Conservation (phyloP, 2,329 filamentous ascomycete species). For the Phialophora verrucosa region DNA sequence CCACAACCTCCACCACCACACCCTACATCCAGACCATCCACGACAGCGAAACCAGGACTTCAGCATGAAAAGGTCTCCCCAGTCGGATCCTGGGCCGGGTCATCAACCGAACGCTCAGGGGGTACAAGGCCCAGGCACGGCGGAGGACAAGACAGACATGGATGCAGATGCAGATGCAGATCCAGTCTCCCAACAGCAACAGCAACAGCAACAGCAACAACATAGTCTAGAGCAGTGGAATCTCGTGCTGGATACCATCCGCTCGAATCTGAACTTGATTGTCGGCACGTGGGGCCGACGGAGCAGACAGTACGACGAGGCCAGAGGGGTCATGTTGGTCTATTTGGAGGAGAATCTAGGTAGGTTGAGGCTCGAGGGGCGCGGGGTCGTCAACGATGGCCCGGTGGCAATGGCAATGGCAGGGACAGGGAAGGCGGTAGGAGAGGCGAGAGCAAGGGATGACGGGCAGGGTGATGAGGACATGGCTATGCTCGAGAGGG, state of each 20-base stretch:
- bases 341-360: conserved; percentile 36
- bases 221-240: conserved; percentile 1
- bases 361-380: neutral
- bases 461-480: neutral
- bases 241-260: conserved; percentile 35
- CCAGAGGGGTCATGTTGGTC: conserved; percentile 33
- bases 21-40: neutral
- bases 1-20: neutral
- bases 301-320: conserved; percentile 34
- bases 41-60: neutral
- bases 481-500: neutral
- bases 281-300: conserved; percentile 33
- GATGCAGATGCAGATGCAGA: too few relatives aligned
- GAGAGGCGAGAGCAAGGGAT: neutral
- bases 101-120: too few relatives aligned
- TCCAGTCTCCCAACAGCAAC: too few relatives aligned
- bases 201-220: neutral
- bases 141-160: too few relatives aligned
- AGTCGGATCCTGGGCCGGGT: neutral
- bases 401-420: neutral
- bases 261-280: conserved; percentile 34
- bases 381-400: neutral
- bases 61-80: neutral
- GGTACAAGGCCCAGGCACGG: too few relatives aligned
- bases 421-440: neutral